These are phyloP conservation scores for Vitis hybrid DNA, from an alignment of 177 flowering plant species.

Conservation along the genomic window DNA sequence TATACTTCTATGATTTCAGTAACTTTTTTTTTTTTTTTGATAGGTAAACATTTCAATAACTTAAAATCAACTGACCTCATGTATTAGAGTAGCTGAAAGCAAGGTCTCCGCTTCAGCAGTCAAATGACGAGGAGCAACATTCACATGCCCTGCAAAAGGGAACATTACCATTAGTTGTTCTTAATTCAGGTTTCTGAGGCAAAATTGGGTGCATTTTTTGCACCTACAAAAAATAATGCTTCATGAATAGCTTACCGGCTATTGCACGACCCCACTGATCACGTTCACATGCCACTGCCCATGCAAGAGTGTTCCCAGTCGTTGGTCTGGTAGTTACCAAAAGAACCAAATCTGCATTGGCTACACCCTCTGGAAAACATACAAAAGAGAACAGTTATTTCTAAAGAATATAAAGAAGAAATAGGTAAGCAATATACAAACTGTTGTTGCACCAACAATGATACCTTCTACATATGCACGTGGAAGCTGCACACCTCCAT, in stretches of 20 bases:
- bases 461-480: conserved; percentile 94
- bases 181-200: conserved; percentile 1
- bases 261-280: conserved; percentile 99
- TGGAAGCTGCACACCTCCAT: conserved; percentile 99
- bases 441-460: conserved; percentile 2
- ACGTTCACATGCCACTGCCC: conserved; percentile 99
- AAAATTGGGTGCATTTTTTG: background rate
- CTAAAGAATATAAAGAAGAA: background rate
- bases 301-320: conserved; percentile 95
- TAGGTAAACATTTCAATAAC: background rate
- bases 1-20: background rate
- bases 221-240: background rate
- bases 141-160: conserved; percentile 76
- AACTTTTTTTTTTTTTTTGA: background rate
- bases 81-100: conserved; percentile 96
- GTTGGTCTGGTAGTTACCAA: conserved; percentile 97
- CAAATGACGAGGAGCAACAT: conserved; percentile 99
- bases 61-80: conserved; percentile 60
- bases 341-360: conserved; percentile 88
- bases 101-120: conserved; percentile 97
- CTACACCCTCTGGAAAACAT: conserved; percentile 71
- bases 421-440: too few relatives aligned
- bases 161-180: background rate
- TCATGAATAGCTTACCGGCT: conserved; percentile 61
- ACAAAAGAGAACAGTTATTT: conserved; percentile 3